A percentile compares a stretch with the other conserved stretches of the same genome.
Conservation (phyloP, 768 basidiomycete genomes). For the Termitomyces sp. region DNA sequence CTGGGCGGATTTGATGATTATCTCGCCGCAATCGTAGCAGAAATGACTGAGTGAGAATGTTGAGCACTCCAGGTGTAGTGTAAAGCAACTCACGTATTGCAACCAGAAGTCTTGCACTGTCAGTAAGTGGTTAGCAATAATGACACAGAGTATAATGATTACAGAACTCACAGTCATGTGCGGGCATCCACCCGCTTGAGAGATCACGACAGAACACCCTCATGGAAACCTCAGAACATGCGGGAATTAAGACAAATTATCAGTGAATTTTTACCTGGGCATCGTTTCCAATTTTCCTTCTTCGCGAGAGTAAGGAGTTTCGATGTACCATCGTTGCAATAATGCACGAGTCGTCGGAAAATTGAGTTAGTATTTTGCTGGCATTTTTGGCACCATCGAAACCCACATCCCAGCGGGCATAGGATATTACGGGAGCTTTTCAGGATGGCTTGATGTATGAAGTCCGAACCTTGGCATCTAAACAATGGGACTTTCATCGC, state of each 20-base stretch:
- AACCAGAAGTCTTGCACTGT: constrained; percentile 50
- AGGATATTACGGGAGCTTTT: constrained; percentile 29
- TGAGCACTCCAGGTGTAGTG: background rate
- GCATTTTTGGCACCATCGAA: constrained; percentile 60
- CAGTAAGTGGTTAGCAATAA: background rate
- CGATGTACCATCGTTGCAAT: constrained; percentile 34
- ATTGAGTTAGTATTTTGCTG: constrained; percentile 32
- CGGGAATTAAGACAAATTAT: background rate
- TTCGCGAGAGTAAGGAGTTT: constrained; percentile 48
- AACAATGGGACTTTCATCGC: background rate
- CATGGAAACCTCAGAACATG: background rate
- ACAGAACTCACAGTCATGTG: constrained; percentile 46
- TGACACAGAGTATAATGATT: background rate
- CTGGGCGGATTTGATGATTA: constrained; percentile 26
- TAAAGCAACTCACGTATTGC: constrained; percentile 33
- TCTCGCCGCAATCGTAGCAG: constrained; percentile 44
- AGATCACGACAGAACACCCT: constrained; percentile 43
- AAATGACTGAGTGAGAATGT: constrained; percentile 30
- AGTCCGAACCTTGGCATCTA: constrained; percentile 46
- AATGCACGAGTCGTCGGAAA: constrained; percentile 32
- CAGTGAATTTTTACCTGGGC: constrained; percentile 37
- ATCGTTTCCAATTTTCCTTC: constrained; percentile 52
- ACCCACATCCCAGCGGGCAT: constrained; percentile 45
- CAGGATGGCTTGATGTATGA: constrained; percentile 45
- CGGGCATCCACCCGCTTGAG: constrained; percentile 46